Conservation (phyloP, 345 rosid species). For the Citrus trifoliata region DNA sequence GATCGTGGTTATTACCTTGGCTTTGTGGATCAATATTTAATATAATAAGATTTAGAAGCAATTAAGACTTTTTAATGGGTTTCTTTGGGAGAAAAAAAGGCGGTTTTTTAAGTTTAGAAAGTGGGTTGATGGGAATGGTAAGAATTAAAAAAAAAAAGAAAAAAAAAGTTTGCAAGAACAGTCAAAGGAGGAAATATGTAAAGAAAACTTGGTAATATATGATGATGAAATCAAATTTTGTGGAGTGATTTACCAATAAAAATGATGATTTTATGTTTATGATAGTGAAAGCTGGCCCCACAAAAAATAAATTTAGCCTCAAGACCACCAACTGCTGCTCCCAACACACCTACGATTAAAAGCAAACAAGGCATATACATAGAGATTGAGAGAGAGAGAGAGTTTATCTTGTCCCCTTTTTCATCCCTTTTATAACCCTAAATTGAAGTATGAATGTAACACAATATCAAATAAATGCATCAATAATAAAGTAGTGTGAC, state of each 20-base stretch:
- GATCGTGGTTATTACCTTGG: slow-evolving; percentile 22
- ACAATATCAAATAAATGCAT: background rate
- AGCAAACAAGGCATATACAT: slow-evolving; percentile 2
- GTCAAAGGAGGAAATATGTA: slow-evolving; percentile 17
- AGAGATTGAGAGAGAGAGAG: background rate
- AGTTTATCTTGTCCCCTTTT: background rate
- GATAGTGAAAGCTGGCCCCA: slow-evolving; percentile 29
- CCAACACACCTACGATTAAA: slow-evolving; percentile 32
- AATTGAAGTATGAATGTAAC: background rate
- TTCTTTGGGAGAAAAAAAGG: background rate
- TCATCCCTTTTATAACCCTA: background rate
- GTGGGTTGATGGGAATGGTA: slow-evolving; percentile 1
- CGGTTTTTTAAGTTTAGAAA: background rate
- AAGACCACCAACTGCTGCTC: slow-evolving; percentile 30
- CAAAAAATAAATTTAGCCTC: slow-evolving; percentile 28
- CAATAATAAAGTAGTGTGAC: slow-evolving; percentile 15
- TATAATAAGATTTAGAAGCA: background rate
- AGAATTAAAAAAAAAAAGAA: background rate
- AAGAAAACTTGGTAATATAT: slow-evolving; percentile 20
- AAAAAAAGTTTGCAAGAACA: background rate
- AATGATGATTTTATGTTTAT: slow-evolving; percentile 1
- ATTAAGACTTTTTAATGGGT: background rate
- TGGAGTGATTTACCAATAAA: background rate
- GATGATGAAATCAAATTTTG: background rate
- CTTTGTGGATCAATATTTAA: background rate